A percentile compares a stretch with the other conserved stretches of the same genome.
Evolutionary conservation across 2,329 filamentous ascomycete genomes (phyloP).

Genomic region (Talaromyces sp.): DNA sequence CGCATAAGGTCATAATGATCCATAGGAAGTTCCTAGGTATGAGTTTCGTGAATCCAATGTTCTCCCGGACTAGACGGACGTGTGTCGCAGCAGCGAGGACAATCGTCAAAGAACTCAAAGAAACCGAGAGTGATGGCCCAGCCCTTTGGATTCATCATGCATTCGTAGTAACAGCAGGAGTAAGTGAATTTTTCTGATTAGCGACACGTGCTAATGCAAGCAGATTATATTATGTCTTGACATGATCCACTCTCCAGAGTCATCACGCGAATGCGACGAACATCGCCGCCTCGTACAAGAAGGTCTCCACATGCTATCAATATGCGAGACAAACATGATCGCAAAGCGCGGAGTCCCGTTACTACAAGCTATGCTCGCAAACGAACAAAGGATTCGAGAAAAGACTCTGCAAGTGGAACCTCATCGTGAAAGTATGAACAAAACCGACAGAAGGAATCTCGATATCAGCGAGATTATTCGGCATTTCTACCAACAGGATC

Average conservation of each 20-base stretch:
- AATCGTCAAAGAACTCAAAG: slow-evolving; percentile 26
- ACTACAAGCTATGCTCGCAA: slow-evolving; percentile 9
- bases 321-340: slow-evolving; percentile 16
- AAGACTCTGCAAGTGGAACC: neutral
- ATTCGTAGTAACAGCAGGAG: slow-evolving; percentile 14
- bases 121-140: neutral
- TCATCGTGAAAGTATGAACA: neutral
- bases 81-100: slow-evolving; percentile 37
- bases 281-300: slow-evolving; percentile 13
- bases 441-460: neutral
- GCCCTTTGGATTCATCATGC: slow-evolving; percentile 16
- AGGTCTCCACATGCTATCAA: neutral
- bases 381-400: slow-evolving; percentile 11
- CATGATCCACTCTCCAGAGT: slow-evolving; percentile 4
- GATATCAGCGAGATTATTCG: slow-evolving; percentile 14
- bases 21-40: slow-evolving; percentile 39
- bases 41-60: slow-evolving; percentile 39
- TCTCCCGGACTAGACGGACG: slow-evolving; percentile 40
- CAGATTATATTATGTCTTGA: slow-evolving; percentile 17
- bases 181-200: neutral
- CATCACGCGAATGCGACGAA: slow-evolving; percentile 4
- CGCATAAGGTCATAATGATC: slow-evolving; percentile 45
- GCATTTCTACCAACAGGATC: slow-evolving; percentile 9
- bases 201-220: neutral
- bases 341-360: slow-evolving; percentile 10